Conservation (phyloP, 2,329 filamentous ascomycete genomes). For the Fusarium udum region DNA sequence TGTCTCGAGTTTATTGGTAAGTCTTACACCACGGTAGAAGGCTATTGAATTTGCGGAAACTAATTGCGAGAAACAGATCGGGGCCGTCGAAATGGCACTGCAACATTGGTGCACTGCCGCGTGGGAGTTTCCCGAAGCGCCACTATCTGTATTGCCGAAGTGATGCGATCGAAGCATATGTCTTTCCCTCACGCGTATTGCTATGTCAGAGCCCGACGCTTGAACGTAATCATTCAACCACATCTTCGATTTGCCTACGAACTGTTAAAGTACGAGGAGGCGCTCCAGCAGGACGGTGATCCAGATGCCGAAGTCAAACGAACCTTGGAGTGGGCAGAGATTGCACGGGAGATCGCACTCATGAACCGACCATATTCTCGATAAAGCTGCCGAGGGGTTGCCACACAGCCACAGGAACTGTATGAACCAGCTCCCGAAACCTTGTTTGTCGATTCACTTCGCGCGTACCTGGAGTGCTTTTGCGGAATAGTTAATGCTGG, state of each 20-base stretch:
- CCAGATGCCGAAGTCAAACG: slow-evolving; percentile 63
- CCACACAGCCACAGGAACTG: neutral
- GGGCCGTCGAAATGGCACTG: slow-evolving; percentile 78
- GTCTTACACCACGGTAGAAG: slow-evolving; percentile 47
- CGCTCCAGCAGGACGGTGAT: slow-evolving; percentile 66
- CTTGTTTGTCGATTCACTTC: neutral
- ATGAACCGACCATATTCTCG: slow-evolving; percentile 96
- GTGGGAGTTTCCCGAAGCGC: slow-evolving; percentile 95
- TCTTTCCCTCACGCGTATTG: slow-evolving; percentile 95
- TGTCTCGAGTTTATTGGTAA: slow-evolving; percentile 93
- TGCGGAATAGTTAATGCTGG: neutral
- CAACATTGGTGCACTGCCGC: slow-evolving; percentile 94
- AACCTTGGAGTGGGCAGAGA: slow-evolving; percentile 90
- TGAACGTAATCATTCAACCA: slow-evolving; percentile 98
- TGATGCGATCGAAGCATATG: slow-evolving; percentile 83
- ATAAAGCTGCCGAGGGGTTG: slow-evolving; percentile 46
- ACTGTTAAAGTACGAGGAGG: slow-evolving; percentile 94
- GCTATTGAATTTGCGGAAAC: neutral
- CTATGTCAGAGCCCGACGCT: slow-evolving; percentile 87
- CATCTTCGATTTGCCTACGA: slow-evolving; percentile 96
- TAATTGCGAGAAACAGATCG: slow-evolving; percentile 66
- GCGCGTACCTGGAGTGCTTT: neutral
- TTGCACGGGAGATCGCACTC: slow-evolving; percentile 87
- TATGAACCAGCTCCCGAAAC: neutral
- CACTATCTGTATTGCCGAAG: slow-evolving; percentile 98